Evolutionary conservation across 805 yeast species (phyloP).

Genomic region (Barnettozyma salicaria): DNA sequence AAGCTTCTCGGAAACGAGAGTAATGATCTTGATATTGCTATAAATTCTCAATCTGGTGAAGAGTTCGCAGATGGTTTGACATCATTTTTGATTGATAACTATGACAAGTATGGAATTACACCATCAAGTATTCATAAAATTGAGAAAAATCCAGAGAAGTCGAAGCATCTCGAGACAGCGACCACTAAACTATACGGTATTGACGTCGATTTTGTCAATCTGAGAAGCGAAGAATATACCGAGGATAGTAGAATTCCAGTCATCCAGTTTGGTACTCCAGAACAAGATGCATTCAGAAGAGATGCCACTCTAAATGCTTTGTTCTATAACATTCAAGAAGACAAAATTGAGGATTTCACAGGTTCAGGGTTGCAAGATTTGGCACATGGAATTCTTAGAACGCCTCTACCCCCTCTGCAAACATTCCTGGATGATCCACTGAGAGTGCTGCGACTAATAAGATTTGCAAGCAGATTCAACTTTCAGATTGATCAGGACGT

Average conservation of each 20-base stretch:
- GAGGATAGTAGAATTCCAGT: constrained; percentile 81
- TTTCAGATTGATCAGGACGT: constrained; percentile 60
- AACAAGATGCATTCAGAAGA: constrained; percentile 85
- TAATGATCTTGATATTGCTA: constrained; percentile 89
- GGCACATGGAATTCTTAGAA: constrained; percentile 61
- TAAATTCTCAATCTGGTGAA: constrained; percentile 79
- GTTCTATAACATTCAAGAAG: constrained; percentile 72
- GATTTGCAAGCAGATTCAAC: constrained; percentile 78
- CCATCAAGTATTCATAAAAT: constrained; percentile 63
- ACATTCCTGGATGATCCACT: constrained; percentile 94
- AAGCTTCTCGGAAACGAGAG: constrained; percentile 75
- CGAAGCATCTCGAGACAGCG: constrained; percentile 95
- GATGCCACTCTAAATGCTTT: constrained; percentile 95
- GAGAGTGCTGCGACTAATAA: constrained; percentile 73
- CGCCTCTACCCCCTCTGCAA: constrained; percentile 79
- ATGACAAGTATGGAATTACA: constrained; percentile 26
- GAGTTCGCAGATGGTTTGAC: constrained; percentile 68
- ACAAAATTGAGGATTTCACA: constrained; percentile 79
- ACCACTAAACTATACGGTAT: constrained; percentile 78
- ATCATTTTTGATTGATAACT: constrained; percentile 38
- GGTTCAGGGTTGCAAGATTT: constrained; percentile 70
- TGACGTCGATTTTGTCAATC: constrained; percentile 92
- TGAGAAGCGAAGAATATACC: constrained; percentile 82
- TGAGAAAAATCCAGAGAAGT: constrained; percentile 88
- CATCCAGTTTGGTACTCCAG: constrained; percentile 81